Evolutionary conservation across 805 yeast genomes (phyloP).

Genomic region (Lachancea nothofagi): DNA sequence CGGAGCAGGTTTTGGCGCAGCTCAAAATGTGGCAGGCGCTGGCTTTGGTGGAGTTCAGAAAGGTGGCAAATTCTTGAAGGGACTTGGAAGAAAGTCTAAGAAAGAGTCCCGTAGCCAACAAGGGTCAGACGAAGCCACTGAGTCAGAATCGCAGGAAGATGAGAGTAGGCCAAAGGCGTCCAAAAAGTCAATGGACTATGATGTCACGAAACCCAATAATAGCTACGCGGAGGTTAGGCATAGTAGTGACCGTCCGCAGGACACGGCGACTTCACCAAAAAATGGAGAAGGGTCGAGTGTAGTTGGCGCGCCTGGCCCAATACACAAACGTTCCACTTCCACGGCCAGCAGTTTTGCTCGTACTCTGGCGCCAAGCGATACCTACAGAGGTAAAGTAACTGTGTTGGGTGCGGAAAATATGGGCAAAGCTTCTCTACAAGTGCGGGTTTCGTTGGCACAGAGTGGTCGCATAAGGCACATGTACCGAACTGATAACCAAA

Average conservation of each 20-base stretch:
- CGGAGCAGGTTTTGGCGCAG: conserved; percentile 36
- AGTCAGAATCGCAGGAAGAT: neutral
- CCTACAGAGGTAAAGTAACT: conserved; percentile 48
- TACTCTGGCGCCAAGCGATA: conserved; percentile 30
- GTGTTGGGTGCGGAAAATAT: conserved; percentile 45
- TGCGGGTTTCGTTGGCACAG: conserved; percentile 48
- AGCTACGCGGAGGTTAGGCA: conserved; percentile 25
- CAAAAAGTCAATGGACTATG: conserved; percentile 20
- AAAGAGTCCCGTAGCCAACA: neutral
- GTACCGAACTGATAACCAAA: conserved; percentile 56
- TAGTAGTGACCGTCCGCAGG: conserved; percentile 1
- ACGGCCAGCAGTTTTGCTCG: conserved; percentile 25
- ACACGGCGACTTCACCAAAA: conserved; percentile 12
- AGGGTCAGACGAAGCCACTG: conserved; percentile 3
- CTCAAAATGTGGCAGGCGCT: conserved; percentile 40
- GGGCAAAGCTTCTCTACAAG: conserved; percentile 38
- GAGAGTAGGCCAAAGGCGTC: conserved; percentile 6
- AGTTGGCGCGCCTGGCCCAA: conserved; percentile 17
- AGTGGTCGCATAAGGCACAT: conserved; percentile 48
- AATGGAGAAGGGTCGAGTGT: conserved; percentile 17
- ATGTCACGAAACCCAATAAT: conserved; percentile 28
- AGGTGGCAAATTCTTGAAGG: conserved; percentile 41
- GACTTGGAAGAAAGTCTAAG: conserved; percentile 27
- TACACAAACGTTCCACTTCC: conserved; percentile 16
- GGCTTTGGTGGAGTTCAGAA: conserved; percentile 43